These are phyloP conservation scores for Fusarium anguioides DNA, from an alignment of 2,329 filamentous ascomycete genomes.

Conservation along the genomic window DNA sequence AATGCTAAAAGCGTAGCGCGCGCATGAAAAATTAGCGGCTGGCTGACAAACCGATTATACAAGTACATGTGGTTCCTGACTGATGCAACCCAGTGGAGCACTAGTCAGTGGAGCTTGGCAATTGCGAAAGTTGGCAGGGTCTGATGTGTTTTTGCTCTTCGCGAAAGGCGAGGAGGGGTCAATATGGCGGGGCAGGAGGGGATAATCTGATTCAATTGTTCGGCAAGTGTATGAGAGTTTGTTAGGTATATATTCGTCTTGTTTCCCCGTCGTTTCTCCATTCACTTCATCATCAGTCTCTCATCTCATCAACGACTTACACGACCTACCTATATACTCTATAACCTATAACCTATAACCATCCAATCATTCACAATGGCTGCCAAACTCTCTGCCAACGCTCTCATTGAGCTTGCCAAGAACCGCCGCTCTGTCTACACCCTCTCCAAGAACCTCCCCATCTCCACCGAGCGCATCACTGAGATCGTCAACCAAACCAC, in stretches of 20 bases:
- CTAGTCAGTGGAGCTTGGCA: constrained; percentile 24
- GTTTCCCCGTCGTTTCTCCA: neutral
- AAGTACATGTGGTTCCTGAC: neutral
- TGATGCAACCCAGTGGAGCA: constrained; percentile 16
- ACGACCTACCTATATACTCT: neutral
- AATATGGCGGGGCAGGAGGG: constrained; percentile 19
- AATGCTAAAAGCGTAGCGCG: neutral
- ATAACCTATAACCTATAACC: constrained; percentile 9
- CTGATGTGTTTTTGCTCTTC: constrained; percentile 4
- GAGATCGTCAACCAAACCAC: constrained; percentile 74
- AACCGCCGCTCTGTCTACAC: constrained; percentile 76
- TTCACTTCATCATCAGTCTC: constrained; percentile 1
- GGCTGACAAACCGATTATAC: neutral
- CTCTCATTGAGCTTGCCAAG: constrained; percentile 73
- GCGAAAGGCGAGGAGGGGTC: constrained; percentile 6
- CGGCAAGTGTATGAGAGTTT: constrained; percentile 3
- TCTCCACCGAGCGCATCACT: constrained; percentile 65
- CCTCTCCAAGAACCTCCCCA: constrained; percentile 71
- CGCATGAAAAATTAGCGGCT: neutral
- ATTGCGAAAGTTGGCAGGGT: constrained; percentile 21
- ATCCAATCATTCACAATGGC: constrained; percentile 54
- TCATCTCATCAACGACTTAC: constrained; percentile 14
- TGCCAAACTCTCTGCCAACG: constrained; percentile 56
- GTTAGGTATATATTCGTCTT: constrained; percentile 29
- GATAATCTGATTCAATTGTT: neutral